Percentiles rank a stretch among this genome's conserved stretches.
Conservation (phyloP, 177 flowering plant genomes). For the Vitis hybrid region DNA sequence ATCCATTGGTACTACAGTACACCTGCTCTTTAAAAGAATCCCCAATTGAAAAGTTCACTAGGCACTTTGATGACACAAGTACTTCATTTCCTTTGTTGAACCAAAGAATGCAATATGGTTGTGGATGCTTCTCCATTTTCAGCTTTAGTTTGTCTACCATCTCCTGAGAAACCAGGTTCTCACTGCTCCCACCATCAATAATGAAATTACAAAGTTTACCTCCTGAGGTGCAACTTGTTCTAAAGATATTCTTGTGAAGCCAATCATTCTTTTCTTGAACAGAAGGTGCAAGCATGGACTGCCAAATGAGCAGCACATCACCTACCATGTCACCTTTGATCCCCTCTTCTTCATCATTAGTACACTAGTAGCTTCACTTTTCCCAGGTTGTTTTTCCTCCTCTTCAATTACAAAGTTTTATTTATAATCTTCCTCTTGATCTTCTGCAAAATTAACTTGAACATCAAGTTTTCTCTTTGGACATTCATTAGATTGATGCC, state of each 20-base stretch:
- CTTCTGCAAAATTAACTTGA: conserved; percentile 2
- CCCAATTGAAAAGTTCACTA: not conserved
- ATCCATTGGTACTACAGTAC: not conserved
- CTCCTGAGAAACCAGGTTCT: conserved; percentile 9
- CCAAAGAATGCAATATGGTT: conserved; percentile 2
- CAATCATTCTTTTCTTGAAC: not conserved
- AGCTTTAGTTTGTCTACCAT: conserved; percentile 1
- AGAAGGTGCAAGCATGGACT: not conserved
- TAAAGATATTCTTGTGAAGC: conserved; percentile 3
- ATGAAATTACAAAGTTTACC: not conserved
- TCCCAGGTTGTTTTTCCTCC: not conserved
- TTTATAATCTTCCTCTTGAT: not conserved
- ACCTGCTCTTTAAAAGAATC: not conserved
- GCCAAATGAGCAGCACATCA: not conserved
- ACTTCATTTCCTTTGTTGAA: conserved; percentile 9
- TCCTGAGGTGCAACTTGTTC: not conserved
- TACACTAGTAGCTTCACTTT: no score
- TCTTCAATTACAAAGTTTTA: not conserved
- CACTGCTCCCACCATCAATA: not conserved
- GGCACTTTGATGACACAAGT: conserved; percentile 2
- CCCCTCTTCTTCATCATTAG: not conserved
- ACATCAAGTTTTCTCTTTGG: not conserved
- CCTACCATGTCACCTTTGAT: not conserved
- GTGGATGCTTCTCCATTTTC: not conserved
- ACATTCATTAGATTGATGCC: not conserved